Conservation (phyloP, 345 rosid species). For the Gossypium thurberi region DNA sequence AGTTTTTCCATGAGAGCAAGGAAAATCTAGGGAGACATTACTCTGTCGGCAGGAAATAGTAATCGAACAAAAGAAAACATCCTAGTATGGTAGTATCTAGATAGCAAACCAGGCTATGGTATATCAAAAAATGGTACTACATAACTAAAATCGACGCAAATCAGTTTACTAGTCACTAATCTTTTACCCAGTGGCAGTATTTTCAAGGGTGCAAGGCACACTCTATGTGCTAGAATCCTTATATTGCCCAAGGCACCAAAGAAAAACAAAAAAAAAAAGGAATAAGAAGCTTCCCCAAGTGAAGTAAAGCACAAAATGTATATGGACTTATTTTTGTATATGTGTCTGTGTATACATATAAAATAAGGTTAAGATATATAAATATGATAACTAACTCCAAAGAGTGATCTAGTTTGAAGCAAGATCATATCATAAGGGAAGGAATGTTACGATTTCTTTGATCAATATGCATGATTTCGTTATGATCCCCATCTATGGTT, state of each 20-base stretch:
- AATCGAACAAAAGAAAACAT: slow-evolving; percentile 7
- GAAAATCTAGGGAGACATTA: not conserved
- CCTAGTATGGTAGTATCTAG: not conserved
- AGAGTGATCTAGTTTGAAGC: not conserved
- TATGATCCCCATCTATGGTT: not conserved
- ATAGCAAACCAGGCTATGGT: not conserved
- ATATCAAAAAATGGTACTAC: not conserved
- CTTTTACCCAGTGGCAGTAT: not conserved
- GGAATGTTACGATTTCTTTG: not conserved
- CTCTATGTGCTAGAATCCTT: not conserved
- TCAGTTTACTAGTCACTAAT: not conserved
- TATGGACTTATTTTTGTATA: too few relatives aligned
- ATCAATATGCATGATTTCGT: too few relatives aligned
- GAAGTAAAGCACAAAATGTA: too few relatives aligned
- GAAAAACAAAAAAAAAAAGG: not conserved
- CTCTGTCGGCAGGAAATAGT: not conserved
- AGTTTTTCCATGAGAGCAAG: not conserved
- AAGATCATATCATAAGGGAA: too few relatives aligned
- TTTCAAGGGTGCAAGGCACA: not conserved
- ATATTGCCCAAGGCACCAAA: not conserved
- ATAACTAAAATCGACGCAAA: not conserved
- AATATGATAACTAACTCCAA: not conserved
- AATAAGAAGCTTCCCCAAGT: too few relatives aligned
- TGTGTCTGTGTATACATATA: not conserved
- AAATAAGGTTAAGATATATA: not conserved